Evolutionary conservation across 2,329 filamentous ascomycete genomes (phyloP).

Genomic region (Arthrocladium fulminans): DNA sequence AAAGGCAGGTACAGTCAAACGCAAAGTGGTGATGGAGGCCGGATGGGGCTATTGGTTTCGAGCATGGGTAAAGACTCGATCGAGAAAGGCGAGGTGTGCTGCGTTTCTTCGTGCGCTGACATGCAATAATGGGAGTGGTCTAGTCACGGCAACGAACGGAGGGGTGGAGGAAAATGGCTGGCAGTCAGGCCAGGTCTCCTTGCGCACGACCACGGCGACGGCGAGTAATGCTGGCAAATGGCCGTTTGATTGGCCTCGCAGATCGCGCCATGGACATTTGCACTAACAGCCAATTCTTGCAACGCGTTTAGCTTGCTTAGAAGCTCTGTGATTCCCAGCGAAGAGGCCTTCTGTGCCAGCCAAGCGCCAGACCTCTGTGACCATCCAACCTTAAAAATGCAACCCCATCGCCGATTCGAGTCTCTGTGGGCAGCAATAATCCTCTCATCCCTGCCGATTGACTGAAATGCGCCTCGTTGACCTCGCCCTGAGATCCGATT

Average conservation of each 20-base stretch:
- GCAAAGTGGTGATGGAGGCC: conserved; percentile 1
- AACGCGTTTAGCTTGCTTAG: conserved; percentile 4
- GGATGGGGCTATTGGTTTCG: not conserved
- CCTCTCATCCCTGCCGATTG: no score
- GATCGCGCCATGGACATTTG: conserved; percentile 1
- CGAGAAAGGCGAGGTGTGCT: not conserved
- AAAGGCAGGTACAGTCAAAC: not conserved
- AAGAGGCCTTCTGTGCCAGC: not conserved
- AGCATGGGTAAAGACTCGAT: not conserved
- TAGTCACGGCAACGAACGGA: no score
- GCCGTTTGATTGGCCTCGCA: conserved; percentile 2
- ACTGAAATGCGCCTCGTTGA: not conserved
- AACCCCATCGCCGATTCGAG: conserved; percentile 1
- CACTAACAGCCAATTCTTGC: not conserved
- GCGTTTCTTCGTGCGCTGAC: not conserved
- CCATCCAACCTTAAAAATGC: not conserved
- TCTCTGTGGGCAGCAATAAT: no score
- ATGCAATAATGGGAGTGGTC: no score
- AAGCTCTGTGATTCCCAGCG: not conserved
- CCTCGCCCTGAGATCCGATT: not conserved
- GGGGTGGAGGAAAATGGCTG: not conserved
- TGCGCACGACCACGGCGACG: not conserved
- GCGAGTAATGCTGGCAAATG: not conserved
- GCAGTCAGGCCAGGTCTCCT: not conserved
- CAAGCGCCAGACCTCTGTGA: not conserved